These are phyloP conservation scores for Linnemannia exigua DNA, from an alignment of 192 early-diverging fungal species.

Conservation along the genomic window DNA sequence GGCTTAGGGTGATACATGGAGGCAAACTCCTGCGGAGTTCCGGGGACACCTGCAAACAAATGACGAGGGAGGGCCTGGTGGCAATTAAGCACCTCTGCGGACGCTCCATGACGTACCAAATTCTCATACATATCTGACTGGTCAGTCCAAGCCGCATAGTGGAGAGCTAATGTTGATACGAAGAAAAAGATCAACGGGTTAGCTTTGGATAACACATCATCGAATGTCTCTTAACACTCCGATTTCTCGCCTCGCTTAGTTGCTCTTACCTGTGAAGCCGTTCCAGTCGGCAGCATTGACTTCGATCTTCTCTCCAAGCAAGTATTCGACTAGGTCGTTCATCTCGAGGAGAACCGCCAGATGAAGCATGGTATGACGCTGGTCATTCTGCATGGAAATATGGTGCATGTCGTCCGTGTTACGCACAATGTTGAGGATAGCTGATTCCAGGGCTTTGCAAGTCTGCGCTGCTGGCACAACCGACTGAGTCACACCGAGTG, in stretches of 20 bases:
- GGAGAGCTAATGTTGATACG: constrained; percentile 24
- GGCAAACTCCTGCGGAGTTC: constrained; percentile 5
- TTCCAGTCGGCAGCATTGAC: constrained; percentile 53
- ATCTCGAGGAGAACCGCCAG: constrained; percentile 48
- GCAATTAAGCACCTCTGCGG: constrained; percentile 20
- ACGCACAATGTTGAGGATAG: constrained; percentile 22
- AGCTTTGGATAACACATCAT: neutral
- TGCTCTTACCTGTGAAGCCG: constrained; percentile 45
- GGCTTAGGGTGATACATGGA: constrained; percentile 38
- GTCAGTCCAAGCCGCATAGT: constrained; percentile 51
- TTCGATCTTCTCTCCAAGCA: constrained; percentile 47
- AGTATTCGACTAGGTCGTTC: constrained; percentile 36
- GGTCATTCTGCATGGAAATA: constrained; percentile 54
- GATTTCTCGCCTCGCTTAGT: neutral
- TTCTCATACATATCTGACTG: constrained; percentile 23
- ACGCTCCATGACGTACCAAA: constrained; percentile 40
- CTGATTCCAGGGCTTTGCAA: constrained; percentile 32
- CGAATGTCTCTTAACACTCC: neutral
- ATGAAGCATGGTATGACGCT: constrained; percentile 52
- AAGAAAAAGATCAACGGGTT: neutral
- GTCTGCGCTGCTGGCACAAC: constrained; percentile 24
- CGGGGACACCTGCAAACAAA: constrained; percentile 27
- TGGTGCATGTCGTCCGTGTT: constrained; percentile 41
- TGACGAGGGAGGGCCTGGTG: constrained; percentile 42
- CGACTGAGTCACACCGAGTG: constrained; percentile 42